Evolutionary conservation across 495 filamentous ascomycete genomes (phyloP), one percentile per base, ranked within the genome.

Genomic region (Penicillium chermesinum): DNA sequence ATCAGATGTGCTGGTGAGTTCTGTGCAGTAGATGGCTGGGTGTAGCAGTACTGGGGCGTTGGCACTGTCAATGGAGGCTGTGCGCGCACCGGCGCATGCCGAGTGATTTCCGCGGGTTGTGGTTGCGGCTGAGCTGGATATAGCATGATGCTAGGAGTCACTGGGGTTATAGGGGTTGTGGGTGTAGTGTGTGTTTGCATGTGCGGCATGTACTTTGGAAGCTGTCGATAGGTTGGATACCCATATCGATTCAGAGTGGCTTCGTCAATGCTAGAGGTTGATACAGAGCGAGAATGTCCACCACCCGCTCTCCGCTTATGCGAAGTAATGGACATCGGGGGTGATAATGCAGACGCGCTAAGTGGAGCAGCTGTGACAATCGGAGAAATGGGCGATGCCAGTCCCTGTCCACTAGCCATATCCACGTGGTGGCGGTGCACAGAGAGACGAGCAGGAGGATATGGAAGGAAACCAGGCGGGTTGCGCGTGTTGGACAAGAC

Each of bases 171-270:
- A 45, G 77, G 66, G 30, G 66, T 72, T 42, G 71, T 74, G 44
- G 77, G 66, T 43, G 67, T 59, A 25, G 64, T 64, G 53, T 77
- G 77, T 27, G 64, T 62, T 20, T 66, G 59, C 48, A 54, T 47
- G n/a, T 53, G 70, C 30, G 74, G 63, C 36, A 81, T 71, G 58
- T 88, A 91, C 30, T 78, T 71, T 19, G 87, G 85, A 58, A 86
- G 78, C 37, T 86, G 84, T 38, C 86, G 83, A 64, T 93, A 93
- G 40, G 87, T 86, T 7, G 88, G 86, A 70, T 85, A 90, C 39
- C 81, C 83, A 68, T 80, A 90, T 51, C 82, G 84, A 51, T 77
- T 80, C 43, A 89, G 65, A 25, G 76, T 73, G 30, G 72, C 70
- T 41, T 80, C 79, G 58, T 94, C 88, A 40, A 90, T 71, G 57